These are phyloP conservation scores for Hyphopichia burtonii DNA, from an alignment of 1,139 yeast genomes.

Conservation along the genomic window DNA sequence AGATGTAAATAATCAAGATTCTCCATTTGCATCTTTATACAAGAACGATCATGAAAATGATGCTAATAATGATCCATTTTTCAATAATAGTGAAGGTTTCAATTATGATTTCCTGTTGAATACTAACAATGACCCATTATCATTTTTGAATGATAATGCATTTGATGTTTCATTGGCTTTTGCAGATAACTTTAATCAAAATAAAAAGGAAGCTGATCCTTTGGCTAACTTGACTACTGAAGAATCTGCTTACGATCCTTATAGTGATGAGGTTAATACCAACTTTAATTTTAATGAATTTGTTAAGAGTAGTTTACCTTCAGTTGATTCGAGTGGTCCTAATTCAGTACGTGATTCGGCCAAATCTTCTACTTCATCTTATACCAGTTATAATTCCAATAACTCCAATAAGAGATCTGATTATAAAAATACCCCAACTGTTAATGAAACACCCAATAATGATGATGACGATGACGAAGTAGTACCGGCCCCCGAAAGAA, in stretches of 20 bases:
- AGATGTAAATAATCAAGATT: constrained; percentile 6
- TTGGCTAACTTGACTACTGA: constrained; percentile 51
- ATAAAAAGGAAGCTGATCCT: constrained; percentile 26
- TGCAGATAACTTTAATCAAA: constrained; percentile 15
- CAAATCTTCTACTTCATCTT: constrained; percentile 1
- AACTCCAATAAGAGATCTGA: neutral
- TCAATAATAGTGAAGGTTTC: constrained; percentile 15
- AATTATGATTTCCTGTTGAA: constrained; percentile 17
- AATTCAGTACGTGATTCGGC: constrained; percentile 4
- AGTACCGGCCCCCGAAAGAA: constrained; percentile 48
- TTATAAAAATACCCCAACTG: neutral
- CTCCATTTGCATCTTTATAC: constrained; percentile 18
- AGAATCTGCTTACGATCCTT: constrained; percentile 69
- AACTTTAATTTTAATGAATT: constrained; percentile 40
- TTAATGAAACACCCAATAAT: constrained; percentile 4
- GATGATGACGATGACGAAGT: constrained; percentile 31
- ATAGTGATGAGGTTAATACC: constrained; percentile 26
- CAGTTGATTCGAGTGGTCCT: constrained; percentile 12
- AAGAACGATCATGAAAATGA: constrained; percentile 4
- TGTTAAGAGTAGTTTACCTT: constrained; percentile 24
- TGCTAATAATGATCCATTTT: constrained; percentile 24
- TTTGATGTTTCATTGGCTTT: constrained; percentile 51
- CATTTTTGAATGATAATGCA: constrained; percentile 45
- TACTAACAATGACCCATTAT: constrained; percentile 35
- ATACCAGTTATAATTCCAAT: constrained; percentile 4